Conservation (phyloP, 371 early-diverging fungal genomes). For the Capillidium heterosporum region DNA sequence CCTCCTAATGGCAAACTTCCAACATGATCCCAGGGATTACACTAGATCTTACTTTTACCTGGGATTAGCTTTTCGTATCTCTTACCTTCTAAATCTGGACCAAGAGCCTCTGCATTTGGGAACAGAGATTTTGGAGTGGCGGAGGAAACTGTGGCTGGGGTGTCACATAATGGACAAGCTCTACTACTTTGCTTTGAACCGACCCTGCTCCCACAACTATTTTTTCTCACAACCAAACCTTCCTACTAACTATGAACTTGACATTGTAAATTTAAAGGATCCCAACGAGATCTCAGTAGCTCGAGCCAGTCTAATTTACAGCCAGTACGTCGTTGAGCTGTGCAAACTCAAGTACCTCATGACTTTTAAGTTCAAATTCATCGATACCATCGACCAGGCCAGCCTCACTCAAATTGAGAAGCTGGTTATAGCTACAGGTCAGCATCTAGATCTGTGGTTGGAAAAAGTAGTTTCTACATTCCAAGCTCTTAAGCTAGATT, state of each 20-base stretch:
- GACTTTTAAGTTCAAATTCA: constrained; percentile 1
- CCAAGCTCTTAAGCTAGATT: not conserved
- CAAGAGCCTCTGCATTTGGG: not conserved
- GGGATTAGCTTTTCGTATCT: not conserved
- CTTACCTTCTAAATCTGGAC: not conserved
- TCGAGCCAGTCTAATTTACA: not conserved
- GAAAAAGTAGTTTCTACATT: not conserved
- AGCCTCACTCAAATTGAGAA: not conserved
- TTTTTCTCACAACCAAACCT: not conserved
- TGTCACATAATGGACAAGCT: constrained; percentile 2
- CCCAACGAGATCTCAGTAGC: not conserved
- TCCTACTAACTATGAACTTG: not conserved
- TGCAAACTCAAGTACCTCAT: constrained; percentile 2
- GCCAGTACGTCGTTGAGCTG: not conserved
- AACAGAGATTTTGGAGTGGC: not conserved
- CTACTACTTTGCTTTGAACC: not conserved
- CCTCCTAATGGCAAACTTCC: not conserved
- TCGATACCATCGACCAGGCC: not conserved
- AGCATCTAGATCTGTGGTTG: not conserved
- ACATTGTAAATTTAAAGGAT: not conserved
- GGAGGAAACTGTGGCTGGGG: not conserved
- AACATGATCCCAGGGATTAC: not conserved
- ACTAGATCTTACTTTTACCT: not conserved
- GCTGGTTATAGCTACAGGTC: not conserved
- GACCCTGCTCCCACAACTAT: not conserved